Conservation (phyloP, 2,329 filamentous ascomycete genomes). For the Aspergillus tanneri region DNA sequence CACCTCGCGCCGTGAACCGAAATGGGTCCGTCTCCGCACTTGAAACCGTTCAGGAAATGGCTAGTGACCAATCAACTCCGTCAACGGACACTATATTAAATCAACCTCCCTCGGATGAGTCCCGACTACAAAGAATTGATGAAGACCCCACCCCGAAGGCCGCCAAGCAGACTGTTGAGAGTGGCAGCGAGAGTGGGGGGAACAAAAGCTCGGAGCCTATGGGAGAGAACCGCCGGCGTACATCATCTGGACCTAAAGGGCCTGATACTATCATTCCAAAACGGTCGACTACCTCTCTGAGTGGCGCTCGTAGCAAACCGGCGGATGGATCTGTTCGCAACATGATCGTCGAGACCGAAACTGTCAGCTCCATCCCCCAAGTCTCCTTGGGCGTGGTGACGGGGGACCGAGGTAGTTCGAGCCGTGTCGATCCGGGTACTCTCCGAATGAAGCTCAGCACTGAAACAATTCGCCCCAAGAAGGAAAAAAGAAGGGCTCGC, state of each 20-base stretch:
- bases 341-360: slow-evolving; percentile 98
- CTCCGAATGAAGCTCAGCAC: slow-evolving; percentile 83
- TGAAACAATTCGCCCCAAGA: slow-evolving; percentile 94
- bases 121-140: slow-evolving; percentile 36
- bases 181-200: slow-evolving; percentile 56
- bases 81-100: slow-evolving; percentile 43
- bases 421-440: slow-evolving; percentile 66
- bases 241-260: slow-evolving; percentile 41
- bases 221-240: slow-evolving; percentile 37
- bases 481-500: slow-evolving; percentile 81
- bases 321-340: slow-evolving; percentile 75
- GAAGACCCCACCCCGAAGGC: slow-evolving; percentile 41
- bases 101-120: slow-evolving; percentile 40
- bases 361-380: slow-evolving; percentile 86
- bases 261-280: slow-evolving; percentile 59
- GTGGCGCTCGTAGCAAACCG: slow-evolving; percentile 61
- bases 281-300: slow-evolving; percentile 67
- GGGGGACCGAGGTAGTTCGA: slow-evolving; percentile 56
- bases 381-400: slow-evolving; percentile 66
- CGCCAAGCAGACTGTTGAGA: slow-evolving; percentile 55
- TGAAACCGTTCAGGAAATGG: slow-evolving; percentile 84
- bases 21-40: slow-evolving; percentile 63
- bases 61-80: slow-evolving; percentile 73
- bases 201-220: slow-evolving; percentile 39
- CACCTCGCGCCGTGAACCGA: slow-evolving; percentile 55